phyloP scores from a whole-genome alignment of 805 yeast genomes.

The Lipomyces yamadae region DNA sequence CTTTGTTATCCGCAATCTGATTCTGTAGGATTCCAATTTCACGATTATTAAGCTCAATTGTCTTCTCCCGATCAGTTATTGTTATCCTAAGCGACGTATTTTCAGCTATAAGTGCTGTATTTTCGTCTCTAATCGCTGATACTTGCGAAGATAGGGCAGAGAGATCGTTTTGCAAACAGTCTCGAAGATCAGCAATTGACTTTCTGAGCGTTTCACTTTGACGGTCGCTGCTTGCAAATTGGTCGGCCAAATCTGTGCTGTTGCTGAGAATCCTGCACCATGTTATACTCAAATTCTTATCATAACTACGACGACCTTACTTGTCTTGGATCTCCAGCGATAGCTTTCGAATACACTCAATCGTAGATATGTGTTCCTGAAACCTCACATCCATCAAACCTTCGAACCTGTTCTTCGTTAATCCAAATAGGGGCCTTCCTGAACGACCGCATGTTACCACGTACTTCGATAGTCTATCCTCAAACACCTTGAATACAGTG shows the following conservation, averaged over 20 bases:
- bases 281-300: neutral
- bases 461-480: conserved; percentile 9
- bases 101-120: conserved; percentile 2
- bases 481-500: conserved; percentile 8
- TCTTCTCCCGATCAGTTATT: neutral
- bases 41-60: conserved; percentile 1
- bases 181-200: conserved; percentile 8
- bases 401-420: conserved; percentile 4
- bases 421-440: neutral
- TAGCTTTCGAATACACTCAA: neutral
- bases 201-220: neutral
- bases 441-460: conserved; percentile 2
- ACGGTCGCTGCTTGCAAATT: neutral
- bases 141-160: conserved; percentile 4
- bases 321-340: conserved; percentile 11
- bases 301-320: conserved; percentile 4
- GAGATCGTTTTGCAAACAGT: conserved; percentile 8
- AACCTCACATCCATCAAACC: conserved; percentile 6
- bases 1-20: conserved; percentile 4
- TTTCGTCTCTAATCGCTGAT: conserved; percentile 3
- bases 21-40: conserved; percentile 1
- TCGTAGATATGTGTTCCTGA: conserved; percentile 4
- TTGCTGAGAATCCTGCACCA: neutral
- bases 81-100: neutral
- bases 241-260: conserved; percentile 1